Evolutionary conservation across 73 alveolate genomes (phyloP).

Genomic region (Uronychia setigera): DNA sequence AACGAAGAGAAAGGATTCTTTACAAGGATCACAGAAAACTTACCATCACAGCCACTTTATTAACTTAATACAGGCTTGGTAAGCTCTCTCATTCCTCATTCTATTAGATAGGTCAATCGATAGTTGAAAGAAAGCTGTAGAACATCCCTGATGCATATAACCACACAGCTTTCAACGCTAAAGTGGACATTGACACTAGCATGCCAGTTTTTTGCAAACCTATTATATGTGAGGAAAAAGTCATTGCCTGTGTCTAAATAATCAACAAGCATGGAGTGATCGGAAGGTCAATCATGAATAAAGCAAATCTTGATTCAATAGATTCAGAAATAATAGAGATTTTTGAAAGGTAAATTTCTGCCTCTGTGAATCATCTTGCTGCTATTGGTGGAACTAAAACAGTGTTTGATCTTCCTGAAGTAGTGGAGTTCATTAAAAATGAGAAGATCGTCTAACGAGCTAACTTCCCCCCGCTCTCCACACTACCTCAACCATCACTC

Average conservation of each 20-base stretch:
- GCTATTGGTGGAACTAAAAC: no score
- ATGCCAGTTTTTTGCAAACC: constrained; percentile 59
- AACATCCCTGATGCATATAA: constrained; percentile 34
- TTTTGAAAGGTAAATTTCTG: constrained; percentile 26
- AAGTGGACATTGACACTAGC: constrained; percentile 47
- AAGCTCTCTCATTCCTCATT: no score
- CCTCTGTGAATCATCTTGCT: no score
- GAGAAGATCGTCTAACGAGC: no score
- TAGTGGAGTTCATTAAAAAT: no score
- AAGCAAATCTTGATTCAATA: constrained; percentile 28
- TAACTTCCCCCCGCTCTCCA: no score
- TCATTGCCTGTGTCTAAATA: constrained; percentile 28
- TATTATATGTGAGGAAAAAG: constrained; percentile 20
- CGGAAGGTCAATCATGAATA: constrained; percentile 1
- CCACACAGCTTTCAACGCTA: constrained; percentile 40
- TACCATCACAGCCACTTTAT: no score
- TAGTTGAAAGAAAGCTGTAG: constrained; percentile 9
- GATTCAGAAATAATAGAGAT: constrained; percentile 55
- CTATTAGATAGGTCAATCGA: constrained; percentile 19
- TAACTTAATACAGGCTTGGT: no score
- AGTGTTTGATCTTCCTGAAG: no score
- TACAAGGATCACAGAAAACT: no score
- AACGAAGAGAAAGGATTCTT: no score
- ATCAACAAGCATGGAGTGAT: constrained; percentile 41
- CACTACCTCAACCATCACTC: no score